Evolutionary conservation across 495 filamentous ascomycete species (phyloP).

Genomic region (Penicillium daleae): DNA sequence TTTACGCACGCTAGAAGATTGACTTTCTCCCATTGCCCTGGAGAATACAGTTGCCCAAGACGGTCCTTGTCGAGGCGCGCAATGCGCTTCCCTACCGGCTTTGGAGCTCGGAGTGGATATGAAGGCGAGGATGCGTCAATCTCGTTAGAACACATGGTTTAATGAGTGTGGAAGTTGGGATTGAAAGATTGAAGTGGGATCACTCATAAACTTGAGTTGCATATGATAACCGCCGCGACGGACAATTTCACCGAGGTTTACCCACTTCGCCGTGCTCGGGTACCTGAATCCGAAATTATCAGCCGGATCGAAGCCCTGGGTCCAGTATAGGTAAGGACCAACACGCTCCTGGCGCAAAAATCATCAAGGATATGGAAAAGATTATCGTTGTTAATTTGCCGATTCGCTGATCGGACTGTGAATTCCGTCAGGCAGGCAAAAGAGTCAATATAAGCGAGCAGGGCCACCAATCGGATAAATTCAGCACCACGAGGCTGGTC

Average conservation of each 20-base stretch:
- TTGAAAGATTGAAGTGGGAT: not conserved
- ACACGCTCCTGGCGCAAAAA: not conserved
- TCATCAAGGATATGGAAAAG: not conserved
- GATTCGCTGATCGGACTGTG: slow-evolving; percentile 3
- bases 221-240: not conserved
- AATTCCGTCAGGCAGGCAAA: not conserved
- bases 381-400: not conserved
- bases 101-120: not conserved
- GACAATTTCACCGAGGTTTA: not conserved
- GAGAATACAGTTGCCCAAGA: slow-evolving; percentile 5
- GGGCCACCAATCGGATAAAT: slow-evolving; percentile 1
- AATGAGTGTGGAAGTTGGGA: not conserved
- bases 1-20: slow-evolving; percentile 2
- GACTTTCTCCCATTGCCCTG: slow-evolving; percentile 6
- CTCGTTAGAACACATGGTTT: not conserved
- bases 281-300: not conserved
- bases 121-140: not conserved
- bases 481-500: not conserved
- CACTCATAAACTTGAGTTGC: no score
- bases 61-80: slow-evolving; percentile 9
- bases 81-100: slow-evolving; percentile 8
- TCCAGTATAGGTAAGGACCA: not conserved
- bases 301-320: not conserved
- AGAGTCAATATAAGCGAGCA: not conserved
- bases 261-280: not conserved